Evolutionary conservation across 2,329 filamentous ascomycete species (phyloP), one percentile per base, ranked within the genome.

Genomic region (Pseudogymnoascus sp.): DNA sequence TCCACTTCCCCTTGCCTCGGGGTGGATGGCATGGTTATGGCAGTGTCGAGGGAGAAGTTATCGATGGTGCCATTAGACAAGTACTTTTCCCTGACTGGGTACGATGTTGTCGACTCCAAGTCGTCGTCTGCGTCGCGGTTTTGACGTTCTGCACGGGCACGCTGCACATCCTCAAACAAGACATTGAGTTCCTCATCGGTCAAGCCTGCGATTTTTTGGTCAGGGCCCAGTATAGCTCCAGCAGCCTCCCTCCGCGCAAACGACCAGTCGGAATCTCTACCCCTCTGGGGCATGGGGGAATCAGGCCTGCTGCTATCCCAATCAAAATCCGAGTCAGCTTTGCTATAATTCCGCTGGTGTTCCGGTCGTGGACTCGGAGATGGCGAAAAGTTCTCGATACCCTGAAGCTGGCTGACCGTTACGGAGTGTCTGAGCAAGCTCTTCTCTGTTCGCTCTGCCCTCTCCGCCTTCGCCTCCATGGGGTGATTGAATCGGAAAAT

Each of bases 401-500:
- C 57, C 32, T 58, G 34, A 37, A 58, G 57, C 67, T 86, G 83
- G 66, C 75, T 86, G 32, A 81, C 82, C 4, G 84, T 85, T 35
- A 87, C 76, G 1, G 92, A 95, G 70, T 97, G 93, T 50, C 93
- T 87, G 62, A 99, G 78, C 18, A 96, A 78, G 70, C 90, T 96
- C 70, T 91, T 85, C 64, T 96, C 91, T 6, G 37, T 39, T 25
- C 57, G 18, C 37, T 58, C 57, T 12, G 91, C 92, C 60, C 94
- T 81, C 75, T 99, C 94, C 2, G 92, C 93, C 62, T 90, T 86
- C 30, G 94, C 94, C 76, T 99, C 94, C 79, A 96, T 88, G 0
- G 94, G 94, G 71, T 99, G 92, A 69, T 97, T 99, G 78, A 99
- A 99, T 61, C 94, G 83, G 76, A 99, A 97, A 64, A 99, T 99